phyloP scores from a whole-genome alignment of 2,329 filamentous ascomycete species.

The Leptosphaerulina australis region DNA sequence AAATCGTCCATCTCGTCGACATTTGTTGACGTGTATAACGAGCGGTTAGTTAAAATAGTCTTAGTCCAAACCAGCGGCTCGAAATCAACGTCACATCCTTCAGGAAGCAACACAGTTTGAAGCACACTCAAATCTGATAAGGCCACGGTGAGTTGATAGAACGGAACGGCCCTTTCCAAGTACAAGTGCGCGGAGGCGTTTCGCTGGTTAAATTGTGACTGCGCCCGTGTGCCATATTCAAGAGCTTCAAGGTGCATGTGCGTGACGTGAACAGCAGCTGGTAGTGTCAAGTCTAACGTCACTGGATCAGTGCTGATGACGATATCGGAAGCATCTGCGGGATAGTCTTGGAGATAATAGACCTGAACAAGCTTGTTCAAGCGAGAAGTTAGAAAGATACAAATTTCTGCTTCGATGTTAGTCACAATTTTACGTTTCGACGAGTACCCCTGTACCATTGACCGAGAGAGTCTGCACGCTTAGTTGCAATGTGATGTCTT shows the following conservation, averaged over 20 bases:
- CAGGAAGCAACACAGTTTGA: constrained; percentile 29
- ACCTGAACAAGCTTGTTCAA: constrained; percentile 40
- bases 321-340: constrained; percentile 11
- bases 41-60: background rate
- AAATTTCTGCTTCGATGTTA: constrained; percentile 31
- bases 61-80: constrained; percentile 10
- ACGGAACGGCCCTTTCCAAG: constrained; percentile 21
- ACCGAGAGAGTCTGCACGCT: constrained; percentile 33
- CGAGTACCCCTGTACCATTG: constrained; percentile 34
- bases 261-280: constrained; percentile 15
- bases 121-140: constrained; percentile 35
- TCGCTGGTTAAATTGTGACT: background rate
- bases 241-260: constrained; percentile 31
- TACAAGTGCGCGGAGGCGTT: constrained; percentile 23
- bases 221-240: constrained; percentile 19
- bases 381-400: constrained; percentile 43
- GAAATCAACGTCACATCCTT: constrained; percentile 2
- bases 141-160: constrained; percentile 36
- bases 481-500: constrained; percentile 59
- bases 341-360: constrained; percentile 32
- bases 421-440: background rate
- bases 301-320: constrained; percentile 36
- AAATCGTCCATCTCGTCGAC: constrained; percentile 35
- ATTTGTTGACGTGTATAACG: background rate
- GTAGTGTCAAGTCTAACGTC: constrained; percentile 24